A percentile compares a stretch with the other conserved stretches of the same genome.
Evolutionary conservation across 75 land plant species (phyloP).

Genomic region (Cunninghamia lanceolata): DNA sequence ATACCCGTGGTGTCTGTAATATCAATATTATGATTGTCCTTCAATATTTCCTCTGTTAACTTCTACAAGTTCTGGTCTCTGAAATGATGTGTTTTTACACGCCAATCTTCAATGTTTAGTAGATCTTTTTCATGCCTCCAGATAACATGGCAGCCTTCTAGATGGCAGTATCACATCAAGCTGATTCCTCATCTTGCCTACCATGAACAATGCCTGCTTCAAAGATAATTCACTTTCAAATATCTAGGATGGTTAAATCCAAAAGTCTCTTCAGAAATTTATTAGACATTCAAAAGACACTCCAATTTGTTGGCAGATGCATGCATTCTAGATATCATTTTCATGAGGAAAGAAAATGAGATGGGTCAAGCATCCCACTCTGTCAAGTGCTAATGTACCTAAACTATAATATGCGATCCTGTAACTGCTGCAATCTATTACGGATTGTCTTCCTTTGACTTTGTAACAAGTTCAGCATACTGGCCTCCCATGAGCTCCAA

Average conservation of each 20-base stretch:
- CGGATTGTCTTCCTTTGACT: constrained; percentile 54
- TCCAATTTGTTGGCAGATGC: background rate
- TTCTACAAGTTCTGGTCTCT: no score
- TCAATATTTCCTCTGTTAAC: no score
- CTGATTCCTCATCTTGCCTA: background rate
- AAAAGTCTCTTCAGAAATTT: no score
- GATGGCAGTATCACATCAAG: background rate
- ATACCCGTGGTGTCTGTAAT: no score
- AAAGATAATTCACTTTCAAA: background rate
- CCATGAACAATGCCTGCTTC: background rate
- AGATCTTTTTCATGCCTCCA: background rate
- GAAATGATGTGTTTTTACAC: background rate
- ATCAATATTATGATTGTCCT: no score
- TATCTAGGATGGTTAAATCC: background rate
- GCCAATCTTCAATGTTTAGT: background rate
- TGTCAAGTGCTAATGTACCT: background rate
- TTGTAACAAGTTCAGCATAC: constrained; percentile 82
- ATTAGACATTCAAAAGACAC: background rate
- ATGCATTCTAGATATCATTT: background rate
- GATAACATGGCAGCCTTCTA: background rate
- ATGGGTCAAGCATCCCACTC: background rate
- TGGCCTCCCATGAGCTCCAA: constrained; percentile 91
- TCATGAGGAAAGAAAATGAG: background rate
- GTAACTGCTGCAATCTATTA: background rate
- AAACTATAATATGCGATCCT: background rate